A percentile compares a stretch with the other conserved stretches of the same genome.
These are phyloP conservation scores for Fusarium nodosum DNA, from an alignment of 2,329 filamentous ascomycete genomes.

Conservation along the genomic window DNA sequence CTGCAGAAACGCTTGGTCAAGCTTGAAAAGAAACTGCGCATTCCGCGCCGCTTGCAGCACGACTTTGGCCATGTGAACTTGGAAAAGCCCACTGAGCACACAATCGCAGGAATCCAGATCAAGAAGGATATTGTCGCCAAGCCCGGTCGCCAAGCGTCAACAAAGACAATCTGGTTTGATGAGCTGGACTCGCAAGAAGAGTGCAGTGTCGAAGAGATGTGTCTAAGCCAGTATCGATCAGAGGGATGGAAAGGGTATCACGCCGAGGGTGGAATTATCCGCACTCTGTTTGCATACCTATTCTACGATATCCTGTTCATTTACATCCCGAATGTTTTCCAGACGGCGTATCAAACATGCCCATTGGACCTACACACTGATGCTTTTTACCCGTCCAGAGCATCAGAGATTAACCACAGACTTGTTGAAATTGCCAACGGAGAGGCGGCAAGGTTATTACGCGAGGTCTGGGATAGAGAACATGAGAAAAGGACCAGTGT, in stretches of 20 bases:
- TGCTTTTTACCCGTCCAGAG: slow-evolving; percentile 87
- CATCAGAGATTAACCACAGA: slow-evolving; percentile 88
- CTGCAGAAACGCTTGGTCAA: slow-evolving; percentile 94
- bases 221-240: slow-evolving; percentile 84
- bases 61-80: slow-evolving; percentile 91
- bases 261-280: slow-evolving; percentile 88
- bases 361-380: slow-evolving; percentile 94
- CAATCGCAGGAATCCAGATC: slow-evolving; percentile 82
- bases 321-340: slow-evolving; percentile 96
- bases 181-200: slow-evolving; percentile 76
- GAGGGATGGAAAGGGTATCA: slow-evolving; percentile 96
- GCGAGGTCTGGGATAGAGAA: slow-evolving; percentile 76
- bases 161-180: slow-evolving; percentile 91
- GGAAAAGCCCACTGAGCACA: slow-evolving; percentile 79
- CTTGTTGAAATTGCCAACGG: slow-evolving; percentile 91
- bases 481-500: slow-evolving; percentile 81
- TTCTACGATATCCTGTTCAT: slow-evolving; percentile 95
- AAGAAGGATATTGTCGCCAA: slow-evolving; percentile 68
- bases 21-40: slow-evolving; percentile 85
- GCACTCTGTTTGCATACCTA: slow-evolving; percentile 91
- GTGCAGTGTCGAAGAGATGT: slow-evolving; percentile 95
- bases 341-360: slow-evolving; percentile 94
- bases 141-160: slow-evolving; percentile 61
- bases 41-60: slow-evolving; percentile 89
- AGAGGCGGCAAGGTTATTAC: slow-evolving; percentile 75